Evolutionary conservation across 257 asterid genomes (phyloP).

Genomic region (Solanum etuberosum): DNA sequence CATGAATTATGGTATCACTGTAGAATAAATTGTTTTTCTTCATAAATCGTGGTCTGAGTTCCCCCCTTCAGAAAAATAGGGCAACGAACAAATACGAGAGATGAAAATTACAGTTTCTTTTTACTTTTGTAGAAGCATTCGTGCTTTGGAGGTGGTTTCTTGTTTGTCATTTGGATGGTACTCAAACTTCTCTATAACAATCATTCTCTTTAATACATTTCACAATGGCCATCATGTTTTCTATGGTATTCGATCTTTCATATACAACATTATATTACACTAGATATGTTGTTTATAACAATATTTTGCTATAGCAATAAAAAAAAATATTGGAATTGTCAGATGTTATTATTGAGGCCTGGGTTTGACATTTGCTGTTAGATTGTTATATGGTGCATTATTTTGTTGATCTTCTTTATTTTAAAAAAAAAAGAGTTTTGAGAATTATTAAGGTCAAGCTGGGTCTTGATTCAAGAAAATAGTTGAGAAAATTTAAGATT

Average conservation of each 20-base stretch:
- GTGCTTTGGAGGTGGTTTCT: background rate
- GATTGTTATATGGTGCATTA: background rate
- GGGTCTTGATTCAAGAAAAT: no score
- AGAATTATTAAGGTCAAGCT: no score
- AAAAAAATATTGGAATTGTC: background rate
- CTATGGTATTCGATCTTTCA: background rate
- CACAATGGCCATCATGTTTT: background rate
- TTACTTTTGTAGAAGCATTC: background rate
- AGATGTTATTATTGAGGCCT: background rate
- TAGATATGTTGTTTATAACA: background rate
- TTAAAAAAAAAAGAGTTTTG: no score
- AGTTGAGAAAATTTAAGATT: no score
- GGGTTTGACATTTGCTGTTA: background rate
- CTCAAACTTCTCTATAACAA: rapidly evolving
- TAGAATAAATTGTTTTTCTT: background rate
- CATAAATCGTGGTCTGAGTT: background rate
- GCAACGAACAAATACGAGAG: background rate
- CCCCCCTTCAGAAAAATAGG: background rate
- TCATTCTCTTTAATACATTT: background rate
- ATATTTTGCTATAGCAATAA: no score
- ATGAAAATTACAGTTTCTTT: background rate
- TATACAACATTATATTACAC: no score
- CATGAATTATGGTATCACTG: background rate
- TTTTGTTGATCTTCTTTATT: no score
- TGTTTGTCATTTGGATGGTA: background rate